A percentile compares a stretch with the other conserved stretches of the same genome.
Conservation (phyloP, 352 stramenopile genomes). For the Phytophthora sojae region DNA sequence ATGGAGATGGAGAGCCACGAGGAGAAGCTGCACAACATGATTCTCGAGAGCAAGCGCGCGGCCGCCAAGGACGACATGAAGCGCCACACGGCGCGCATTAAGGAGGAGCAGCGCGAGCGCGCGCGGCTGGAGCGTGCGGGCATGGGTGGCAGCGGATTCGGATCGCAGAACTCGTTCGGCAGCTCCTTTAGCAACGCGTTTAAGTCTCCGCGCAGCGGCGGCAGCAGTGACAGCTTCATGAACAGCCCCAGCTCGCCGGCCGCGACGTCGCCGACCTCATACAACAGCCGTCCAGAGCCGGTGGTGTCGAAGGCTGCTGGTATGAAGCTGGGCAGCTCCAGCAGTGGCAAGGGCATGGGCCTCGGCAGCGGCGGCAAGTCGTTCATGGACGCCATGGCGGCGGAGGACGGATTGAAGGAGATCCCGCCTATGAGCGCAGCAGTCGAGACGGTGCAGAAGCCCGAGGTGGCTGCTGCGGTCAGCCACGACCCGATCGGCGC, state of each 20-base stretch:
- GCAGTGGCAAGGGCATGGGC: slow-evolving; percentile 58
- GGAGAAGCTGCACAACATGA: slow-evolving; percentile 99
- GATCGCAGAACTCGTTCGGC: slow-evolving; percentile 78
- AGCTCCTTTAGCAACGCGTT: slow-evolving; percentile 74
- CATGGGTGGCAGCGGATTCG: slow-evolving; percentile 73
- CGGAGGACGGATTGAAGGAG: slow-evolving; percentile 87
- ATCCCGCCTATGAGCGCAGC: slow-evolving; percentile 83
- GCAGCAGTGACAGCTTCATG: slow-evolving; percentile 47
- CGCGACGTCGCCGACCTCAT: slow-evolving; percentile 78
- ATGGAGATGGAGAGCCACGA: slow-evolving; percentile 99
- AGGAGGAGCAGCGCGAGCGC: slow-evolving; percentile 88
- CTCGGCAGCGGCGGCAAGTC: slow-evolving; percentile 75
- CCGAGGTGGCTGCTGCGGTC: slow-evolving; percentile 66
- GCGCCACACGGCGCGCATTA: slow-evolving; percentile 88
- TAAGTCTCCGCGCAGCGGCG: slow-evolving; percentile 66
- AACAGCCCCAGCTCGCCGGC: slow-evolving; percentile 42
- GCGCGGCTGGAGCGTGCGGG: slow-evolving; percentile 79
- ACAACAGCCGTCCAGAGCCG: slow-evolving; percentile 55
- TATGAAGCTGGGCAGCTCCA: slow-evolving; percentile 72
- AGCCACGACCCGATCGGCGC: slow-evolving; percentile 85
- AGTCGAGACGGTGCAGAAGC: slow-evolving; percentile 68
- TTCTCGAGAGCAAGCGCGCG: slow-evolving; percentile 96
- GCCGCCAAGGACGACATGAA: slow-evolving; percentile 92
- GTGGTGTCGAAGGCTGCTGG: slow-evolving; percentile 64
- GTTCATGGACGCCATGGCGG: slow-evolving; percentile 88